phyloP scores from a whole-genome alignment of 495 filamentous ascomycete species.

The Talaromyces nanjingensis region DNA sequence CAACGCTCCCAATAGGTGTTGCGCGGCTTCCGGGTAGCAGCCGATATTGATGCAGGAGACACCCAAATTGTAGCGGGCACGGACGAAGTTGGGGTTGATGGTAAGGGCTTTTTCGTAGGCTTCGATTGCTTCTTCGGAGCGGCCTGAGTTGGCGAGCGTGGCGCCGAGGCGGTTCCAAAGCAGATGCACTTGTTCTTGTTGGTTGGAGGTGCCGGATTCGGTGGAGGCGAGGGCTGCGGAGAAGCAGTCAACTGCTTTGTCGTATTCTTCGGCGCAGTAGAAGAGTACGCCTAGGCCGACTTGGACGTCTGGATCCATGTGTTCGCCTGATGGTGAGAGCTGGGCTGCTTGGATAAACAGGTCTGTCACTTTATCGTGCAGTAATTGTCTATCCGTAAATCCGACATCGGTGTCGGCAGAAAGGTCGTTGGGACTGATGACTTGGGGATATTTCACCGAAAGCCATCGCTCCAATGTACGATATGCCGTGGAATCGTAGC shows the following conservation, averaged over 20 bases:
- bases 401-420: conserved; percentile 68
- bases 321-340: conserved; percentile 74
- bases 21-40: conserved; percentile 85
- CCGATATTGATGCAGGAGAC: conserved; percentile 97
- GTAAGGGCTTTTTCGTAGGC: conserved; percentile 89
- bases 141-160: conserved; percentile 89
- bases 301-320: conserved; percentile 97
- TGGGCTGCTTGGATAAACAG: conserved; percentile 91
- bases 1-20: conserved; percentile 86
- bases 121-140: conserved; percentile 89
- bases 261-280: conserved; percentile 96
- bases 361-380: conserved; percentile 83
- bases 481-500: conserved; percentile 94
- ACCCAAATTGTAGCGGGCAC: conserved; percentile 93
- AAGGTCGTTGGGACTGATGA: conserved; percentile 61
- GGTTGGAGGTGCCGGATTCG: conserved; percentile 70
- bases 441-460: conserved; percentile 77
- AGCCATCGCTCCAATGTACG: conserved; percentile 96
- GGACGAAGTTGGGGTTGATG: conserved; percentile 90
- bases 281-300: conserved; percentile 95
- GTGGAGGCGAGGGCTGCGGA: conserved; percentile 75
- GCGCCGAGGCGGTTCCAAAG: conserved; percentile 98
- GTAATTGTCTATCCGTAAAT: conserved; percentile 83
- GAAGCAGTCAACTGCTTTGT: conserved; percentile 99
- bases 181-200: conserved; percentile 72